These are phyloP conservation scores for Phyllosticta citrichinensis DNA, from an alignment of 2,329 filamentous ascomycete species.

Conservation along the genomic window DNA sequence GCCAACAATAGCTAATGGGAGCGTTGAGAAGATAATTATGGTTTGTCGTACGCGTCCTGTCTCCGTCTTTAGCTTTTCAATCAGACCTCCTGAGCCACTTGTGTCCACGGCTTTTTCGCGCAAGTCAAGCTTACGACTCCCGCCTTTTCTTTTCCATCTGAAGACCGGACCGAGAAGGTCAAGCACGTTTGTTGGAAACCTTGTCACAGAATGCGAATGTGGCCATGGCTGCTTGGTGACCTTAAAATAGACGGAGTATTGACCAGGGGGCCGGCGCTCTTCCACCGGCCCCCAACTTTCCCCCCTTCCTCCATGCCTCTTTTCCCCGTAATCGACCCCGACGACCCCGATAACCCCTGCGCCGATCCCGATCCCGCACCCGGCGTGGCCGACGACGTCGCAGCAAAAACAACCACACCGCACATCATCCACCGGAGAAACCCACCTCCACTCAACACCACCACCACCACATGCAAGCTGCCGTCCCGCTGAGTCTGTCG, in stretches of 20 bases:
- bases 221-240: neutral
- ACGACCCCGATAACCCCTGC: neutral
- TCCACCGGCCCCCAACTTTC: neutral
- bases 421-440: neutral
- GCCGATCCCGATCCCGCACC: neutral
- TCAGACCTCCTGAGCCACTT: neutral
- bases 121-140: neutral
- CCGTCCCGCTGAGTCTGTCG: neutral
- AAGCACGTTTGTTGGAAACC: neutral
- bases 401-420: neutral
- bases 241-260: neutral
- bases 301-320: neutral
- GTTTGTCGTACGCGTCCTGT: neutral
- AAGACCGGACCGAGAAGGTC: neutral
- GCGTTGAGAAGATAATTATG: neutral
- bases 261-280: neutral
- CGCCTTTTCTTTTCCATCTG: neutral
- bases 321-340: neutral
- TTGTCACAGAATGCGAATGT: neutral
- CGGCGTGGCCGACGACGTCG: neutral
- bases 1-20: neutral
- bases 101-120: neutral
- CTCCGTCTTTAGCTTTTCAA: neutral
- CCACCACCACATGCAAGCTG: neutral
- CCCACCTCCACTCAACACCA: neutral